phyloP scores from a whole-genome alignment of 768 basidiomycete genomes.

The Hericium coralloides region DNA sequence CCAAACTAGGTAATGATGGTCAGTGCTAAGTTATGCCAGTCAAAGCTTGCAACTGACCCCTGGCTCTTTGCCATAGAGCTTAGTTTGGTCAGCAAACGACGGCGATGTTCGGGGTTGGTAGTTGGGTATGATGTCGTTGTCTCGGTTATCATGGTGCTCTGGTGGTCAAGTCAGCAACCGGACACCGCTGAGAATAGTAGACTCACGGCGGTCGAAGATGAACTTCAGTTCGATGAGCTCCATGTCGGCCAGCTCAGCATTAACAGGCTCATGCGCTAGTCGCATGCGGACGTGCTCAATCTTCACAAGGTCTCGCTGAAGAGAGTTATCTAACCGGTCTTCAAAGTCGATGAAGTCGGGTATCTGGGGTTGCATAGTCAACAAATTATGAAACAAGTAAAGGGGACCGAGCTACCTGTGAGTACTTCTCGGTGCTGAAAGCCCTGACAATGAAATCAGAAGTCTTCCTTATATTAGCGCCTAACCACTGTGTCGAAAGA shows the following conservation, averaged over 20 bases:
- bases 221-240: slow-evolving; percentile 81
- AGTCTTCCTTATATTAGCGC: slow-evolving; percentile 35
- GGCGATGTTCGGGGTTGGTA: slow-evolving; percentile 55
- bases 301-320: slow-evolving; percentile 76
- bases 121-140: slow-evolving; percentile 68
- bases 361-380: slow-evolving; percentile 39
- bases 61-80: slow-evolving; percentile 52
- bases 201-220: slow-evolving; percentile 65
- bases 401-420: slow-evolving; percentile 40
- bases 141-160: slow-evolving; percentile 84
- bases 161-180: not conserved
- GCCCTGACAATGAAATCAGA: slow-evolving; percentile 75
- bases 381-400: not conserved
- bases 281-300: slow-evolving; percentile 84
- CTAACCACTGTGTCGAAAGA: not conserved
- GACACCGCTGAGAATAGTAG: not conserved
- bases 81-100: slow-evolving; percentile 57
- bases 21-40: not conserved
- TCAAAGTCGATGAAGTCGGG: slow-evolving; percentile 81
- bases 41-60: slow-evolving; percentile 39
- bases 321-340: slow-evolving; percentile 71
- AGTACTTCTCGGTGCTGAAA: slow-evolving; percentile 74
- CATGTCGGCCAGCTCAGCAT: slow-evolving; percentile 67
- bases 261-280: slow-evolving; percentile 62
- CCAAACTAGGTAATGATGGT: slow-evolving; percentile 35